Percentiles rank a stretch among this genome's conserved stretches.
Evolutionary conservation across 345 rosid species (phyloP).

Genomic region (Trapa incisa): DNA sequence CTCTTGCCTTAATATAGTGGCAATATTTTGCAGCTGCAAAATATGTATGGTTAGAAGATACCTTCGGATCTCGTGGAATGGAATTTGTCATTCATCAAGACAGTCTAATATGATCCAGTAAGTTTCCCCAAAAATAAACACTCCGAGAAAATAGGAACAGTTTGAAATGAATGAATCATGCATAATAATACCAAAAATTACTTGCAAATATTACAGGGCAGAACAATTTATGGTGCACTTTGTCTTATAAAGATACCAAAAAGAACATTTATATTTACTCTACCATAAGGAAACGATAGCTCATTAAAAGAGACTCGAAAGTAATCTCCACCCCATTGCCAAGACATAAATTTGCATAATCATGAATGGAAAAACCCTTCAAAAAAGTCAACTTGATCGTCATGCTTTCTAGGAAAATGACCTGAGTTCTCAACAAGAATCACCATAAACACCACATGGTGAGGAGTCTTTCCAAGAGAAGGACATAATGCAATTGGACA

Average conservation of each 20-base stretch:
- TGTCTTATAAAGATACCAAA: no score
- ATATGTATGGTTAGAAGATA: neutral
- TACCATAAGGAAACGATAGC: neutral
- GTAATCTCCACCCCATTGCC: neutral
- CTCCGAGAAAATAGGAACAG: neutral
- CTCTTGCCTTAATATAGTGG: constrained; percentile 36
- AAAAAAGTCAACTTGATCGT: no score
- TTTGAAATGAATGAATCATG: neutral
- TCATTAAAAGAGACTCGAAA: neutral
- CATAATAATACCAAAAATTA: neutral
- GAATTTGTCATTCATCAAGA: neutral
- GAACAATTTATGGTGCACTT: neutral
- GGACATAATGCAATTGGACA: neutral
- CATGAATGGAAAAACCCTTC: neutral
- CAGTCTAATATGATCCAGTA: neutral
- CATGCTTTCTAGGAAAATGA: no score
- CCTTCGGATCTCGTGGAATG: neutral
- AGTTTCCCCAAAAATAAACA: neutral
- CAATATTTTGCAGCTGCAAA: constrained; percentile 47
- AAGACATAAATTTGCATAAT: neutral
- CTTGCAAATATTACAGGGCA: neutral
- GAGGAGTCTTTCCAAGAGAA: no score
- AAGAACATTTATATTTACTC: no score
- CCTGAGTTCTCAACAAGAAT: no score
- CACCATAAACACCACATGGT: no score